Evolutionary conservation across 2,329 filamentous ascomycete genomes (phyloP).

Genomic region (Kalmusia sp.): DNA sequence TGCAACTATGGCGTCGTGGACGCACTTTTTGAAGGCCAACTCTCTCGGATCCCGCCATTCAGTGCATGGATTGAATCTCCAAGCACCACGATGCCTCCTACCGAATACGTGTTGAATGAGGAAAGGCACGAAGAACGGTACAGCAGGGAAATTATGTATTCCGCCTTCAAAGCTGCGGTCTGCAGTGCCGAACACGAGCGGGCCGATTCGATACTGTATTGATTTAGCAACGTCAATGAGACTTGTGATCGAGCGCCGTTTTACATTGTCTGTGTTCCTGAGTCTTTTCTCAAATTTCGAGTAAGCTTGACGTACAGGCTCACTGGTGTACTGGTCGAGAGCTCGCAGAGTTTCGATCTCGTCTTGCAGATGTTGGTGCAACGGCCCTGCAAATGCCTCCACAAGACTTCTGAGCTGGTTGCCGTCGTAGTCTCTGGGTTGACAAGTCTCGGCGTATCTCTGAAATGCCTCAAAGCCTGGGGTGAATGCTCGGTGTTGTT

Average conservation of each 20-base stretch:
- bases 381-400: conserved; percentile 22
- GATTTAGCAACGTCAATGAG: conserved; percentile 13
- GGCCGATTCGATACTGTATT: conserved; percentile 38
- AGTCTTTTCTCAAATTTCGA: conserved; percentile 31
- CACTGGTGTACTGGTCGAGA: conserved; percentile 24
- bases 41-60: conserved; percentile 38
- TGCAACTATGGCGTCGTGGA: too few species aligned
- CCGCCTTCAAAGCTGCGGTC: conserved; percentile 44
- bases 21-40: conserved; percentile 20
- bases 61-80: conserved; percentile 46
- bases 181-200: conserved; percentile 45
- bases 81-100: conserved; percentile 37
- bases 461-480: conserved; percentile 53
- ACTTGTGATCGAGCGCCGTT: conserved; percentile 7
- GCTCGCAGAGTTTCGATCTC: conserved; percentile 26
- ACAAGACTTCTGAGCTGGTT: conserved; percentile 18
- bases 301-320: conserved; percentile 30
- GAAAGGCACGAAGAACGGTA: conserved; percentile 47
- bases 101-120: conserved; percentile 43
- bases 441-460: conserved; percentile 24
- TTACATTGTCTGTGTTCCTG: conserved; percentile 41
- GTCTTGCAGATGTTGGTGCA: conserved; percentile 26
- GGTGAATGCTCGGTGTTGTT: conserved; percentile 65
- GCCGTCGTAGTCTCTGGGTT: conserved; percentile 18
- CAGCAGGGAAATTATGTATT: conserved; percentile 40